Conservation (phyloP, 345 rosid genomes). For the Reutealis trisperma region DNA sequence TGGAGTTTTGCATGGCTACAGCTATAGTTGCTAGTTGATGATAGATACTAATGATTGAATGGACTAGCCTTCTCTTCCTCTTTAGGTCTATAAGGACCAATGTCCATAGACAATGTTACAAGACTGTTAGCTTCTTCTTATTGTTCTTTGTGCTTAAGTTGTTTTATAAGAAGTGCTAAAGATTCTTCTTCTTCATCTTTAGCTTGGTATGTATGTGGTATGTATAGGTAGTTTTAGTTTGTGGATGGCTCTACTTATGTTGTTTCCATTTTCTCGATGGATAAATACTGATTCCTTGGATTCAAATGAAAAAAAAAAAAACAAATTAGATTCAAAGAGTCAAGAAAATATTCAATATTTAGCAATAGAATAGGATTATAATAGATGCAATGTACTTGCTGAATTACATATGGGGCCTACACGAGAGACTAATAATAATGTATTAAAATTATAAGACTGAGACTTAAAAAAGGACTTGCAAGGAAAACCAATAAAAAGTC, state of each 20-base stretch:
- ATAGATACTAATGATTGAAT: neutral
- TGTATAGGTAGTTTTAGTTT: neutral
- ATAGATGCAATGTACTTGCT: too few species aligned
- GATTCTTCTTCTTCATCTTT: constrained; percentile 60
- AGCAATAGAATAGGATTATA: too few species aligned
- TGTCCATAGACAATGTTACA: constrained; percentile 17
- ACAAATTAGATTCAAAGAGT: too few species aligned
- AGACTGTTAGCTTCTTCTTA: constrained; percentile 27
- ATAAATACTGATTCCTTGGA: constrained; percentile 53
- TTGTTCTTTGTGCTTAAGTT: constrained; percentile 43
- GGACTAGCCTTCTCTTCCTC: neutral
- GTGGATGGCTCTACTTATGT: constrained; percentile 7
- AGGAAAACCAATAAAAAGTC: neutral
- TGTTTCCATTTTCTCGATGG: constrained; percentile 33
- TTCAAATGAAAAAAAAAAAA: too few species aligned
- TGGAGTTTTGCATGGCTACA: neutral
- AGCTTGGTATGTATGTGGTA: constrained; percentile 18
- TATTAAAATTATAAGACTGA: too few species aligned
- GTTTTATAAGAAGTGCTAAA: constrained; percentile 47
- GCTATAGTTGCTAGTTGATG: neutral
- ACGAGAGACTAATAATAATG: neutral
- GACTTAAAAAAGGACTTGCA: neutral
- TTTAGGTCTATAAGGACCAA: neutral
- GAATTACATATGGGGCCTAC: neutral
- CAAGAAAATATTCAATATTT: neutral